A percentile compares a stretch with the other conserved stretches of the same genome.
Evolutionary conservation across 2,329 filamentous ascomycete species (phyloP).

Genomic region (Geoglossum cookeanum): DNA sequence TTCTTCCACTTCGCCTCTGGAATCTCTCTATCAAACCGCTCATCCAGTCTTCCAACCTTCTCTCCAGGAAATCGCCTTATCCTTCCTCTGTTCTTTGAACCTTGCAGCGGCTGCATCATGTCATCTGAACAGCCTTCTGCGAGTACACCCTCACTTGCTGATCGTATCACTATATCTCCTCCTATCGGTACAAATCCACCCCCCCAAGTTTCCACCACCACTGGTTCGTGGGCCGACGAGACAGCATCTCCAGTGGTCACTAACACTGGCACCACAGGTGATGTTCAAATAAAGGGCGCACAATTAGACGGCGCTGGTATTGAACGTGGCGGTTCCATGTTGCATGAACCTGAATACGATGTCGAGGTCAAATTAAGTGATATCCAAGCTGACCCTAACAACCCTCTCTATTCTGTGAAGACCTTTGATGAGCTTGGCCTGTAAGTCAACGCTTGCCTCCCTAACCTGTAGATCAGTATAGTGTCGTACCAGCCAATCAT

Average conservation of each 20-base stretch:
- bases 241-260: conserved; percentile 15
- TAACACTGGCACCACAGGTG: conserved; percentile 5
- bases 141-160: conserved; percentile 21
- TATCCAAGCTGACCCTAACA: conserved; percentile 67
- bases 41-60: background rate
- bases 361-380: conserved; percentile 88
- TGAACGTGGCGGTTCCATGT: conserved; percentile 27
- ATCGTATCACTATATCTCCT: conserved; percentile 25
- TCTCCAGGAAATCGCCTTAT: background rate
- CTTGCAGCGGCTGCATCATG: conserved; percentile 15
- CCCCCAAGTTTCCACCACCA: conserved; percentile 4
- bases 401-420: conserved; percentile 69
- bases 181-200: conserved; percentile 15
- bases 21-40: no score
- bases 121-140: conserved; percentile 18
- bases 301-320: conserved; percentile 28
- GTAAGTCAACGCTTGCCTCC: conserved; percentile 32
- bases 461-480: background rate
- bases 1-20: no score
- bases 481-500: background rate
- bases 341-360: conserved; percentile 59
- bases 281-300: conserved; percentile 6
- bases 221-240: conserved; percentile 24
- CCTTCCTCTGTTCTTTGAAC: background rate
- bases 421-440: conserved; percentile 73